Evolutionary conservation across 805 yeast genomes (phyloP), one percentile per base, ranked within the genome.

Genomic region (Candida andamanensis): DNA sequence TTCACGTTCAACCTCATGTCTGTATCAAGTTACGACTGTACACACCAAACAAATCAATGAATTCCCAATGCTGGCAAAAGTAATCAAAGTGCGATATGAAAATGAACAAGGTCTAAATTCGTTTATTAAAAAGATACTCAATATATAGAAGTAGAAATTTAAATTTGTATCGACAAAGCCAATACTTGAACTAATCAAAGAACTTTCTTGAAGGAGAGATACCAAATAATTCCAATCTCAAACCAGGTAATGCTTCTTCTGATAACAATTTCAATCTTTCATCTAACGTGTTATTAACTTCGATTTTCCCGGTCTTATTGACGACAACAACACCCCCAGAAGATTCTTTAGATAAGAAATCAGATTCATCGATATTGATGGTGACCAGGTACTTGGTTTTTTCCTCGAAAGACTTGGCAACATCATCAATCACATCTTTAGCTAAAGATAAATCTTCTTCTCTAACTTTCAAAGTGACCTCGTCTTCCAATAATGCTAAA

Each of bases 211-310:
- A 63, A 35, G 74, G 60, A 12, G 95, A 81, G 36, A 84, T 78
- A 41, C 95, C 95, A 54, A 87, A 92, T 54, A 90, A 66, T 52
- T 89, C 95, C 42, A 84, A 69, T 66, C 97, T 80, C 43, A 92
- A 78, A 34, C 89, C 94, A 29, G 99, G 99, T 46, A 92, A 75
- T 6, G 95, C 83, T 50, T 78, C 85, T 56, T 84, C 83, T 23
- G 83, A 74, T 49, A 92, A 72, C 41, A 92, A 63, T 50, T 80
- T 74, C 52, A 92, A 76, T 66, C 99, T 85, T 69, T 89, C 97
- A 52, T 87, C 96, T 51, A 92, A 73, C 29, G 98, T 89, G 69
- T 92, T 92, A 63, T 85, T 72, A 35, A 92, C 85, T 48, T 82
- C 89, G 45, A 92, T 87, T 64, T 83, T 85, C 33, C 94, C 95